Conservation (phyloP, 345 rosid genomes). For the Atalantia buxifolia region DNA sequence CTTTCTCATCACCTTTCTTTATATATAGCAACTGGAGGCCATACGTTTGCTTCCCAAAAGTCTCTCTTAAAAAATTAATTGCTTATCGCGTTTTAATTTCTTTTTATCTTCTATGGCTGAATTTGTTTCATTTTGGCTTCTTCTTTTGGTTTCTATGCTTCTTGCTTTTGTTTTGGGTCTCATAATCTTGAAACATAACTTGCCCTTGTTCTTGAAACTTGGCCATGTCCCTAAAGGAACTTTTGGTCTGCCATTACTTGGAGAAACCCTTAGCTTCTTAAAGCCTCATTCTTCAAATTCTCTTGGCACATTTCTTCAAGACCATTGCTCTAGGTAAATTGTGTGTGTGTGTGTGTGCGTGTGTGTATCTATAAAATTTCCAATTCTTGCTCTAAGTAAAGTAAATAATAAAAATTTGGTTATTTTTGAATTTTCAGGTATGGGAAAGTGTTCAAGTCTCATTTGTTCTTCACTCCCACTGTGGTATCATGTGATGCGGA, state of each 20-base stretch:
- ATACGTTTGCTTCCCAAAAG: not conserved
- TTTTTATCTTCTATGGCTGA: constrained; percentile 23
- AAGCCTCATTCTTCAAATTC: constrained; percentile 51
- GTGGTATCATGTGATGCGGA: constrained; percentile 70
- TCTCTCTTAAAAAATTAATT: not conserved
- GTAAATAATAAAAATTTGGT: no score
- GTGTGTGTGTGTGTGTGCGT: no score
- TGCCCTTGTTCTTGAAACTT: constrained; percentile 30
- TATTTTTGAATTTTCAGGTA: constrained; percentile 18
- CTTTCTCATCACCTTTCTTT: constrained; percentile 20
- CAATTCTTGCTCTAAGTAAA: no score
- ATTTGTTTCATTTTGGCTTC: constrained; percentile 22
- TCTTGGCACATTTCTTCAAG: constrained; percentile 40
- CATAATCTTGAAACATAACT: constrained; percentile 29
- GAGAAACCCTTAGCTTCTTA: constrained; percentile 53
- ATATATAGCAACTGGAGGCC: constrained; percentile 19
- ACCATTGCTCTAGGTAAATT: constrained; percentile 42
- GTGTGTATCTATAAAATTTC: no score
- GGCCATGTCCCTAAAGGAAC: constrained; percentile 38
- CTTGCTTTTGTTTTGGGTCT: constrained; percentile 16
- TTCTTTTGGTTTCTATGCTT: constrained; percentile 19
- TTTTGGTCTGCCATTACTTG: constrained; percentile 61
- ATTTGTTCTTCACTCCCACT: constrained; percentile 61
- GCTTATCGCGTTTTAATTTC: not conserved
- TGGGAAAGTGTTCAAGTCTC: constrained; percentile 60